phyloP scores from a whole-genome alignment of 257 asterid species.

The Forsythia suspensa region DNA sequence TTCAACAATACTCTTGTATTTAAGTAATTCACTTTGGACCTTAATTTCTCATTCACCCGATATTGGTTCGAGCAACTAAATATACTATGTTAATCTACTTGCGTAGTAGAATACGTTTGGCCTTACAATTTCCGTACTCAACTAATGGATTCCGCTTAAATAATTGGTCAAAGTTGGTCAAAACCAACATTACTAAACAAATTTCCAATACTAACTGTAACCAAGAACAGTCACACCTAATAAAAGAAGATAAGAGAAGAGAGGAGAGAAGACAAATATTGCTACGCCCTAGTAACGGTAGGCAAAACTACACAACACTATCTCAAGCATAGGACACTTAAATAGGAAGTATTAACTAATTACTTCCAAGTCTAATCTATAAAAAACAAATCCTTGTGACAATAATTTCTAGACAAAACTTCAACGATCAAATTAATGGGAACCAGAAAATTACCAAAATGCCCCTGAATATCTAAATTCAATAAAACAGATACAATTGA shows the following conservation, averaged over 20 bases:
- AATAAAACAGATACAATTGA: neutral
- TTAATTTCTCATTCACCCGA: too few relatives aligned
- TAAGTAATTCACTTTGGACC: too few relatives aligned
- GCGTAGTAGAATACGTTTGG: too few relatives aligned
- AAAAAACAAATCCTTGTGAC: neutral
- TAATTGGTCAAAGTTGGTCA: too few relatives aligned
- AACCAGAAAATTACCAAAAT: too few relatives aligned
- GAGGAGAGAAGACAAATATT: neutral
- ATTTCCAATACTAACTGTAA: too few relatives aligned
- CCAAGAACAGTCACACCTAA: neutral
- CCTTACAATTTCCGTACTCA: too few relatives aligned
- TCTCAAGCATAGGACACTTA: neutral
- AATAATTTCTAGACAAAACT: neutral
- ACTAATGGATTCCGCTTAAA: too few relatives aligned
- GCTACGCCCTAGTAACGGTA: neutral
- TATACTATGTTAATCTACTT: too few relatives aligned
- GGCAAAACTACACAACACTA: neutral
- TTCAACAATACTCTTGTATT: too few relatives aligned
- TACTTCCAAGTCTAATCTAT: neutral
- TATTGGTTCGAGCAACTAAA: too few relatives aligned
- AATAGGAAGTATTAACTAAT: neutral
- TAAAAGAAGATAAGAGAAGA: neutral
- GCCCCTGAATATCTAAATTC: neutral
- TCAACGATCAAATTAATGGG: neutral
- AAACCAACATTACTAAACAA: too few relatives aligned